These are phyloP conservation scores for Schizosaccharomyces octosporus DNA, from an alignment of 805 yeast genomes.

Conservation along the genomic window DNA sequence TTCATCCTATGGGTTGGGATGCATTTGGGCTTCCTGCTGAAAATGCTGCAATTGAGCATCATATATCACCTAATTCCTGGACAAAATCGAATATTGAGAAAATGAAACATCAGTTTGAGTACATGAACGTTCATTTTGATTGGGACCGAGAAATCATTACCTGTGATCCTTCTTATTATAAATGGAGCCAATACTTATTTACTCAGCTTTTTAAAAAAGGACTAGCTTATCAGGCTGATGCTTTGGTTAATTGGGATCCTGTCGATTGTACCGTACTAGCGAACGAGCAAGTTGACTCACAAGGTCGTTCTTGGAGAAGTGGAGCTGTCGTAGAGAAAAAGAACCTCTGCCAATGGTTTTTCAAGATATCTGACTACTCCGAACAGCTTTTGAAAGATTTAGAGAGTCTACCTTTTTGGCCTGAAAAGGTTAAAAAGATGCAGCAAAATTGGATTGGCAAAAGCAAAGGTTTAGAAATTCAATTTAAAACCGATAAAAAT, in stretches of 20 bases:
- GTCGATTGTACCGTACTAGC: constrained; percentile 85
- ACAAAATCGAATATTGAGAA: constrained; percentile 52
- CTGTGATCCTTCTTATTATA: constrained; percentile 66
- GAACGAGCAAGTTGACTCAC: constrained; percentile 79
- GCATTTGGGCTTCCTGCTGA: constrained; percentile 97
- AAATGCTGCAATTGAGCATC: constrained; percentile 82
- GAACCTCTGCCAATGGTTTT: constrained; percentile 72
- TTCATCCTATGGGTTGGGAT: constrained; percentile 99
- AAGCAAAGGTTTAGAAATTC: constrained; percentile 52
- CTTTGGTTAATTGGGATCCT: constrained; percentile 95
- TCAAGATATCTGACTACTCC: constrained; percentile 70
- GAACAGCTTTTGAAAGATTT: constrained; percentile 41
- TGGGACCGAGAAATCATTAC: constrained; percentile 78
- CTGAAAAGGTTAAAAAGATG: constrained; percentile 67
- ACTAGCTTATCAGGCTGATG: constrained; percentile 60
- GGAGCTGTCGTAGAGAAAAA: constrained; percentile 82
- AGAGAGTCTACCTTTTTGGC: constrained; percentile 47
- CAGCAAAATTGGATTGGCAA: constrained; percentile 87
- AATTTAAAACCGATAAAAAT: constrained; percentile 12
- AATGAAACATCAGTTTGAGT: constrained; percentile 62
- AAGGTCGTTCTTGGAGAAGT: constrained; percentile 88
- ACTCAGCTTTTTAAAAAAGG: constrained; percentile 48
- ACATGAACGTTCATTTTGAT: constrained; percentile 68
- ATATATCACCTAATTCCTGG: constrained; percentile 61
- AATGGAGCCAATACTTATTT: constrained; percentile 78